Conservation (phyloP, 352 stramenopile genomes). For the Hyaloperonospora brassicae region DNA sequence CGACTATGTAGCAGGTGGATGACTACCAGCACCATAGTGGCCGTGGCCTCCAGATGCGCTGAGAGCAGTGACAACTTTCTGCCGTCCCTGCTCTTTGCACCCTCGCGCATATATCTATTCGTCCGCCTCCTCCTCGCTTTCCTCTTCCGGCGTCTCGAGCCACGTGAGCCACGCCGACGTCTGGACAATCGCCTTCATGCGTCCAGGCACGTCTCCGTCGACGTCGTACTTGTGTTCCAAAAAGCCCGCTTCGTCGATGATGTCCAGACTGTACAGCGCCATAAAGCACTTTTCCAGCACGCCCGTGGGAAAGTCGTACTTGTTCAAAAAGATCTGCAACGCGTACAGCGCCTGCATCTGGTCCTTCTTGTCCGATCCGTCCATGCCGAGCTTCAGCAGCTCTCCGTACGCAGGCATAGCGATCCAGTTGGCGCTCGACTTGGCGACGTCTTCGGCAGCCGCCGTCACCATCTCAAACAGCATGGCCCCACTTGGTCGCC, state of each 20-base stretch:
- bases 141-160: slow-evolving; percentile 69
- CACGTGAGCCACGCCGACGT: slow-evolving; percentile 74
- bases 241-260: slow-evolving; percentile 71
- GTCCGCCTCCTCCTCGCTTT: slow-evolving; percentile 68
- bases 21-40: background rate
- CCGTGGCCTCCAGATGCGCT: slow-evolving; percentile 9
- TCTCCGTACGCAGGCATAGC: slow-evolving; percentile 49
- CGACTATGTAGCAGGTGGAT: slow-evolving; percentile 9
- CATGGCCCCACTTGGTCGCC: slow-evolving; percentile 34
- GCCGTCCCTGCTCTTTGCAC: slow-evolving; percentile 9
- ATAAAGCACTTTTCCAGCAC: slow-evolving; percentile 82
- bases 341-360: slow-evolving; percentile 69
- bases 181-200: slow-evolving; percentile 81
- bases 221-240: slow-evolving; percentile 86
- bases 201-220: slow-evolving; percentile 55
- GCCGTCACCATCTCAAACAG: slow-evolving; percentile 49
- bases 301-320: slow-evolving; percentile 69
- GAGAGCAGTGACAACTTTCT: slow-evolving; percentile 9
- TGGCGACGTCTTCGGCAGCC: slow-evolving; percentile 54
- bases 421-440: slow-evolving; percentile 77
- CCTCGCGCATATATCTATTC: slow-evolving; percentile 51
- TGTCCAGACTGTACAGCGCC: slow-evolving; percentile 76
- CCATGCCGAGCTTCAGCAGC: slow-evolving; percentile 50
- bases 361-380: slow-evolving; percentile 43
- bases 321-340: slow-evolving; percentile 69